Evolutionary conservation across 306 rosid genomes (phyloP).

Genomic region (Trichosanthes truncata): DNA sequence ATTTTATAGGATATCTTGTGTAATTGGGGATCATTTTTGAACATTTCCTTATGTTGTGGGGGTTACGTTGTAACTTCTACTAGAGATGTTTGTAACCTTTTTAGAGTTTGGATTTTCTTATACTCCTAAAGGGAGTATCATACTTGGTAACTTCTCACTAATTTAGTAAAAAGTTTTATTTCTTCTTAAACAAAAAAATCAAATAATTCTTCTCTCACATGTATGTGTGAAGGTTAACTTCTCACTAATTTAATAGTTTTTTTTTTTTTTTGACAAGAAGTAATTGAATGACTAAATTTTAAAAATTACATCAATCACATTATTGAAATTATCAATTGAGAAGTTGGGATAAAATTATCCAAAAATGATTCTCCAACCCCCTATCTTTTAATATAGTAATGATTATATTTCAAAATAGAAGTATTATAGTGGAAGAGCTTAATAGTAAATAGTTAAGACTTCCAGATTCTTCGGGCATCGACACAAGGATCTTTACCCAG

Average conservation of each 20-base stretch:
- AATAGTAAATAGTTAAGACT: not conserved
- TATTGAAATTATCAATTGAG: not conserved
- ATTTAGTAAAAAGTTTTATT: not conserved
- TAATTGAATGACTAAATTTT: not conserved
- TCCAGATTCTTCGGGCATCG: not conserved
- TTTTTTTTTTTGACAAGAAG: not conserved
- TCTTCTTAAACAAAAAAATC: not conserved
- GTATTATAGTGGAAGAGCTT: not conserved
- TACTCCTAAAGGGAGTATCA: not conserved
- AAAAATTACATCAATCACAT: not conserved
- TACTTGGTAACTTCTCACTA: not conserved
- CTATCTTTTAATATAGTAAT: not conserved
- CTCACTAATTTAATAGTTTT: not conserved
- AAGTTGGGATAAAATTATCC: not conserved
- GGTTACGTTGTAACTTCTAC: not conserved
- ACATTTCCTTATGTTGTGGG: not conserved
- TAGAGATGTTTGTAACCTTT: not conserved
- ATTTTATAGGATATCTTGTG: not conserved
- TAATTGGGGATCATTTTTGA: not conserved
- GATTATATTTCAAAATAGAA: not conserved
- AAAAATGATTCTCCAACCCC: not conserved
- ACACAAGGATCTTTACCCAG: not conserved
- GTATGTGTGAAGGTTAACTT: not conserved
- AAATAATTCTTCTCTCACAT: not conserved
- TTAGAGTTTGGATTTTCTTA: not conserved